Evolutionary conservation across 2,329 filamentous ascomycete genomes (phyloP).

Genomic region (Cladosporium sp.): DNA sequence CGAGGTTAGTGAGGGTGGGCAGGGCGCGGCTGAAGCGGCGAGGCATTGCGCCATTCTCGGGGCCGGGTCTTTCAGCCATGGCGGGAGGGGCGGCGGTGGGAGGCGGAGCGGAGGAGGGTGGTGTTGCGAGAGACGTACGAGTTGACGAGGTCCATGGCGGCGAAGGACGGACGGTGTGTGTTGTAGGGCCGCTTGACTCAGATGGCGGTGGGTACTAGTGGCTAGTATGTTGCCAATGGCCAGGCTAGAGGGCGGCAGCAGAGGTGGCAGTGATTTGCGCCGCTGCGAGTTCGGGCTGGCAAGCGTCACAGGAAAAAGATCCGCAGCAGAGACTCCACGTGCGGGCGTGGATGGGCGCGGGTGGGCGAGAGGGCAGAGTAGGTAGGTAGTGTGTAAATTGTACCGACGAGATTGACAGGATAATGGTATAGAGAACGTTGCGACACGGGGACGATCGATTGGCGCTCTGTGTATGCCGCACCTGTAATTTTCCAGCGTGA

Average conservation of each 20-base stretch:
- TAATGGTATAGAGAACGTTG: not conserved
- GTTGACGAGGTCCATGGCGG: constrained; percentile 32
- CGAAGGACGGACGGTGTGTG: not conserved
- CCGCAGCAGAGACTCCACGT: constrained; percentile 1
- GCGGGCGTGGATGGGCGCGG: not conserved
- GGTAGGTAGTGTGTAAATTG: too few species aligned
- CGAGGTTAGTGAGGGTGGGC: constrained; percentile 32
- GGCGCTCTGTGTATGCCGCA: not conserved
- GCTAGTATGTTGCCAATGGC: constrained; percentile 3
- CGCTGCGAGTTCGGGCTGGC: constrained; percentile 7
- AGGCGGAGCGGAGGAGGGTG: not conserved
- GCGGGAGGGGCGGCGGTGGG: constrained; percentile 1
- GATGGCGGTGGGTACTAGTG: constrained; percentile 6
- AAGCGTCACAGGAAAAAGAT: not conserved
- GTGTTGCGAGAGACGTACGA: constrained; percentile 17
- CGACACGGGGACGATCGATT: not conserved
- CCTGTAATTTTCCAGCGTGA: not conserved
- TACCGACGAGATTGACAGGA: not conserved
- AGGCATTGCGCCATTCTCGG: constrained; percentile 8
- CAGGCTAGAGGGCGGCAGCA: not conserved
- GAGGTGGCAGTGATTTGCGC: not conserved
- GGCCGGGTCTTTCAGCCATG: constrained; percentile 8
- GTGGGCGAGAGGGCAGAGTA: not conserved
- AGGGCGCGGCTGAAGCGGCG: constrained; percentile 25
- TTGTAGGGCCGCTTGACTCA: constrained; percentile 1